phyloP scores from a whole-genome alignment of 495 filamentous ascomycete genomes.

The Daldinia bambusicola region DNA sequence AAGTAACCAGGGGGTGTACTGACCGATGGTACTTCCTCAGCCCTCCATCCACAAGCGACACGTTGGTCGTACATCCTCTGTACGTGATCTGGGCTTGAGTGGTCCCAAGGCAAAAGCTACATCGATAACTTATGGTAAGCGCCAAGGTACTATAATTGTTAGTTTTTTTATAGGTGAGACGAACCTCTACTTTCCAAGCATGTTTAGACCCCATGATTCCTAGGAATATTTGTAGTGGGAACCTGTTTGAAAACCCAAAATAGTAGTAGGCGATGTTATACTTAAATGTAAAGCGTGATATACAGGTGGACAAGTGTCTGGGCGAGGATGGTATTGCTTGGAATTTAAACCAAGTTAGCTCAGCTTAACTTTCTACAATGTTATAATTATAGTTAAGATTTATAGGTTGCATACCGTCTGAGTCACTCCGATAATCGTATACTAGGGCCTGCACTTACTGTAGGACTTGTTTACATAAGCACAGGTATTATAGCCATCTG shows the following conservation, averaged over 20 bases:
- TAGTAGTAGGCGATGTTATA: background rate
- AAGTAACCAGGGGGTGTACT: slow-evolving; percentile 7
- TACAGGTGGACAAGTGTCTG: background rate
- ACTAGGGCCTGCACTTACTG: background rate
- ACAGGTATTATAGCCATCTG: background rate
- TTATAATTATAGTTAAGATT: background rate
- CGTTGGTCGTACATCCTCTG: slow-evolving; percentile 53
- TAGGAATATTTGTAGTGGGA: background rate
- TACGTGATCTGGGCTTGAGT: slow-evolving; percentile 46
- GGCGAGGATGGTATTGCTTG: background rate
- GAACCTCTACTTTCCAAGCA: slow-evolving; percentile 46
- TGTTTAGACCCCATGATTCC: slow-evolving; percentile 41
- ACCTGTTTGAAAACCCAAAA: background rate
- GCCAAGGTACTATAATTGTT: background rate
- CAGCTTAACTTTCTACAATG: background rate
- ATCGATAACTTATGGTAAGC: background rate
- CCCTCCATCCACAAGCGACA: slow-evolving; percentile 55
- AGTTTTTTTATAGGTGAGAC: background rate
- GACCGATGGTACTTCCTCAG: slow-evolving; percentile 41
- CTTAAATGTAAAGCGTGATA: background rate
- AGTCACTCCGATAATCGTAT: slow-evolving; percentile 8
- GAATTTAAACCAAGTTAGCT: background rate
- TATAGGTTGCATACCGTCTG: background rate
- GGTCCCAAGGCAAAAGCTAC: slow-evolving; percentile 56
- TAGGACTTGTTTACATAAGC: background rate